Percentiles rank a stretch among this genome's conserved stretches.
Evolutionary conservation across 768 basidiomycete genomes (phyloP).

Genomic region (Cyclocybe aegerita): DNA sequence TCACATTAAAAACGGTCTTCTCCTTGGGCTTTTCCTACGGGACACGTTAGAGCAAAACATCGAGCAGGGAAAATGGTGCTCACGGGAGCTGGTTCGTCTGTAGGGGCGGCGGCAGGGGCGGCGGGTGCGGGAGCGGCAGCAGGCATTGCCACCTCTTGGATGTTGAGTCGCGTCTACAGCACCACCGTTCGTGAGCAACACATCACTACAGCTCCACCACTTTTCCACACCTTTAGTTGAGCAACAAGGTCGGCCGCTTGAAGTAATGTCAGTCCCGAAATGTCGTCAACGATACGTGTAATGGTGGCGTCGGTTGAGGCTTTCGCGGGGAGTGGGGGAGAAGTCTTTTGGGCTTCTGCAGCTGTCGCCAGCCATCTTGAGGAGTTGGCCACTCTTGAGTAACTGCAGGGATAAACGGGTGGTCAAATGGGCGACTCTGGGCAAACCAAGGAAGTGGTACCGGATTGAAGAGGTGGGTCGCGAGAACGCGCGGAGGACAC

Average conservation of each 20-base stretch:
- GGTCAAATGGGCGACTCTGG: conserved; percentile 7
- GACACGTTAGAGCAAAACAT: neutral
- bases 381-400: conserved; percentile 33
- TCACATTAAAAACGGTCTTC: conserved; percentile 97
- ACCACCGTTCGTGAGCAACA: neutral
- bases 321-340: conserved; percentile 35
- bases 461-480: conserved; percentile 36
- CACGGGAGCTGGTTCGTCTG: conserved; percentile 70
- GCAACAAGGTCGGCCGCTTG: conserved; percentile 96
- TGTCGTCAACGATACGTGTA: conserved; percentile 86
- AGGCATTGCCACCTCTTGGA: conserved; percentile 96
- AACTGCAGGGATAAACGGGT: conserved; percentile 25
- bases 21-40: conserved; percentile 92
- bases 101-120: conserved; percentile 52
- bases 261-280: conserved; percentile 82
- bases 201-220: neutral
- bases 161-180: conserved; percentile 82
- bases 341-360: conserved; percentile 42
- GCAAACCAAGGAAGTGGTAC: conserved; percentile 20
- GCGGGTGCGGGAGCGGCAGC: conserved; percentile 61
- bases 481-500: conserved; percentile 39
- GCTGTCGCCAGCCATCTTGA: conserved; percentile 62
- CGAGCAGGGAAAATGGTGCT: conserved; percentile 19
- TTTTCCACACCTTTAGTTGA: conserved; percentile 72
- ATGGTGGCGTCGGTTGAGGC: conserved; percentile 64